Evolutionary conservation across 768 basidiomycete genomes (phyloP).

Genomic region (Tricholoma sp.): DNA sequence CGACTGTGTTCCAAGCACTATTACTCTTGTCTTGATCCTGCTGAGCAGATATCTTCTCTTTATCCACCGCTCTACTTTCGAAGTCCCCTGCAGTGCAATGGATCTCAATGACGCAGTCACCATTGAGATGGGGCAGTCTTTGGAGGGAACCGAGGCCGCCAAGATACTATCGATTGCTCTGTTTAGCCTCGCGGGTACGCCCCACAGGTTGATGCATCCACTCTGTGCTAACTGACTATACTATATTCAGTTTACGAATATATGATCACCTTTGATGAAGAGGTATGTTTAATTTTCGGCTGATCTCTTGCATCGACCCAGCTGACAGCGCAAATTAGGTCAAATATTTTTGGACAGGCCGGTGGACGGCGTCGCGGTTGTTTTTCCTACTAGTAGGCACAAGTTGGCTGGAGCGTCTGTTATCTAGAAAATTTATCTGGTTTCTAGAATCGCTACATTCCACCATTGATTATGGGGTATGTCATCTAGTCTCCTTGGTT

Average conservation of each 20-base stretch:
- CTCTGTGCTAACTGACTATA: background rate
- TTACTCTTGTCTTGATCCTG: background rate
- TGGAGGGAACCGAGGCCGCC: constrained; percentile 14
- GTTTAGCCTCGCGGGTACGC: constrained; percentile 14
- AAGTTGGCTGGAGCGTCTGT: background rate
- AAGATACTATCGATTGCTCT: constrained; percentile 12
- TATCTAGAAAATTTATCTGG: background rate
- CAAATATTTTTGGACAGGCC: constrained; percentile 35
- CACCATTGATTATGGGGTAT: constrained; percentile 21
- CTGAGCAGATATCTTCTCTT: constrained; percentile 6
- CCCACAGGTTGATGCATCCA: background rate
- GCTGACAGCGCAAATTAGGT: constrained; percentile 17
- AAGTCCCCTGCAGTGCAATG: background rate
- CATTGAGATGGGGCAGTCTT: constrained; percentile 1
- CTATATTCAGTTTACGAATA: constrained; percentile 25
- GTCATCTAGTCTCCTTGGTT: background rate
- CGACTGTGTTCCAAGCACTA: background rate
- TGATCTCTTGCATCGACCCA: background rate
- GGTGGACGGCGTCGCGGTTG: constrained; percentile 28
- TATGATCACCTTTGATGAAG: constrained; percentile 32
- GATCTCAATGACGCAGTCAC: background rate
- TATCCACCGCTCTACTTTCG: background rate
- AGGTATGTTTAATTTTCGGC: constrained; percentile 18
- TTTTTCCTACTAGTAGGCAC: constrained; percentile 32
- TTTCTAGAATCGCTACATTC: constrained; percentile 28